Evolutionary conservation across 2,329 filamentous ascomycete genomes (phyloP).

Genomic region (Phialophora tarda): DNA sequence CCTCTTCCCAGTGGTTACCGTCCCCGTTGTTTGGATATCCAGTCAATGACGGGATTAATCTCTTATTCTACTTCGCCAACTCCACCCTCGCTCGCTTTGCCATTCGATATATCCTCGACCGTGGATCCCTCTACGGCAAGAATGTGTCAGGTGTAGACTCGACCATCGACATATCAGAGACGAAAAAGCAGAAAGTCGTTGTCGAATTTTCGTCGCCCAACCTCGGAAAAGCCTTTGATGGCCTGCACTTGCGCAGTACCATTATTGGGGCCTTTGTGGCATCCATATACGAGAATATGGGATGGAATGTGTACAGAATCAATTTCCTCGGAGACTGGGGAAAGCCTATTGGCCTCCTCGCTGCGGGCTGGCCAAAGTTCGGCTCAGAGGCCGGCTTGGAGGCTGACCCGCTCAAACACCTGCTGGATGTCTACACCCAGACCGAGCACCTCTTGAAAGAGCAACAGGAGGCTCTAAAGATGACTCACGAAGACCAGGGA

Average conservation of each 20-base stretch:
- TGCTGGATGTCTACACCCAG: constrained; percentile 81
- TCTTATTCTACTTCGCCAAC: constrained; percentile 80
- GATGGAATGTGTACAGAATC: constrained; percentile 73
- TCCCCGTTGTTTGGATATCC: constrained; percentile 76
- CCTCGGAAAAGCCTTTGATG: constrained; percentile 82
- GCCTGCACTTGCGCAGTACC: constrained; percentile 75
- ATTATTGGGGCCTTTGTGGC: constrained; percentile 76
- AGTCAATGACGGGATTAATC: constrained; percentile 68
- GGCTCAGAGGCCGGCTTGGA: constrained; percentile 73
- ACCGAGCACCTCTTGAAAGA: constrained; percentile 63
- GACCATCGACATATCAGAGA: constrained; percentile 65
- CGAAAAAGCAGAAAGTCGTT: constrained; percentile 68
- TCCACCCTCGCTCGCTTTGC: constrained; percentile 68
- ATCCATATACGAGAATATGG: constrained; percentile 70
- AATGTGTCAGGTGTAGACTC: constrained; percentile 65
- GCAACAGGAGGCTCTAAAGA: constrained; percentile 65
- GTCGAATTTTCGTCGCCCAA: constrained; percentile 87
- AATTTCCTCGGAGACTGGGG: constrained; percentile 84
- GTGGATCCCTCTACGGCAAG: constrained; percentile 67
- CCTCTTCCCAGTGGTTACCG: constrained; percentile 65
- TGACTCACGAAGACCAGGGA: constrained; percentile 45
- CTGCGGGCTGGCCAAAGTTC: constrained; percentile 75
- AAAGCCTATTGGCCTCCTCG: constrained; percentile 62
- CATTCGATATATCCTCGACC: constrained; percentile 71
- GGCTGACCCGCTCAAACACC: constrained; percentile 77